phyloP scores from a whole-genome alignment of 2,329 filamentous ascomycete species.

The Phoma herbarum region DNA sequence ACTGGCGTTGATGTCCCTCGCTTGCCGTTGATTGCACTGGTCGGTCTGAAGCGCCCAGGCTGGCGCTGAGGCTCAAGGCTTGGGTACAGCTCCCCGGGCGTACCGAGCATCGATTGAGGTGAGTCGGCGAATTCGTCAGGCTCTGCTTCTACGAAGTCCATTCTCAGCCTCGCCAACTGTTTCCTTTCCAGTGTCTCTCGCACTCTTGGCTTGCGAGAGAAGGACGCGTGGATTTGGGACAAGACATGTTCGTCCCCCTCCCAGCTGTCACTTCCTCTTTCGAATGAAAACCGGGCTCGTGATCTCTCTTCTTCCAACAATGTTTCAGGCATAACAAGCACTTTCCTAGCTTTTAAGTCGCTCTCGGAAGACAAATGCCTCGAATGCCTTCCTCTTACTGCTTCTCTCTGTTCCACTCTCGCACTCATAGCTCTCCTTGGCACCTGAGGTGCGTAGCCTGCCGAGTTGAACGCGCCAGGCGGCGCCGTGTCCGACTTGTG shows the following conservation, averaged over 20 bases:
- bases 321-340: not conserved
- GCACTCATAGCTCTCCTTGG: conserved; percentile 42
- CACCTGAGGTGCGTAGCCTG: conserved; percentile 24
- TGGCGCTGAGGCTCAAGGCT: conserved; percentile 8
- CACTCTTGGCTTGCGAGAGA: conserved; percentile 37
- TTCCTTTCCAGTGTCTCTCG: conserved; percentile 33
- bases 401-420: conserved; percentile 22
- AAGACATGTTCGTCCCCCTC: conserved; percentile 12
- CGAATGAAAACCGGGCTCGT: not conserved
- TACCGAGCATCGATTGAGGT: conserved; percentile 41
- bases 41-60: conserved; percentile 18
- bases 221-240: conserved; percentile 18
- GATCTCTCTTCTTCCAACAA: conserved; percentile 1
- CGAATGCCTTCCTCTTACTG: conserved; percentile 12
- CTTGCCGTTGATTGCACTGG: conserved; percentile 20
- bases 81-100: conserved; percentile 44
- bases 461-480: conserved; percentile 23
- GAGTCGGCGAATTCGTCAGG: conserved; percentile 30
- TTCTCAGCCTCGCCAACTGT: conserved; percentile 34
- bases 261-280: not conserved
- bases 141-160: conserved; percentile 32
- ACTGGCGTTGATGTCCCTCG: conserved; percentile 22
- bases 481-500: conserved; percentile 36
- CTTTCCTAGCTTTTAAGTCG: conserved; percentile 10
- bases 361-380: conserved; percentile 15